Evolutionary conservation across 495 filamentous ascomycete species (phyloP).

Genomic region (Aspergillus coremiiformis): DNA sequence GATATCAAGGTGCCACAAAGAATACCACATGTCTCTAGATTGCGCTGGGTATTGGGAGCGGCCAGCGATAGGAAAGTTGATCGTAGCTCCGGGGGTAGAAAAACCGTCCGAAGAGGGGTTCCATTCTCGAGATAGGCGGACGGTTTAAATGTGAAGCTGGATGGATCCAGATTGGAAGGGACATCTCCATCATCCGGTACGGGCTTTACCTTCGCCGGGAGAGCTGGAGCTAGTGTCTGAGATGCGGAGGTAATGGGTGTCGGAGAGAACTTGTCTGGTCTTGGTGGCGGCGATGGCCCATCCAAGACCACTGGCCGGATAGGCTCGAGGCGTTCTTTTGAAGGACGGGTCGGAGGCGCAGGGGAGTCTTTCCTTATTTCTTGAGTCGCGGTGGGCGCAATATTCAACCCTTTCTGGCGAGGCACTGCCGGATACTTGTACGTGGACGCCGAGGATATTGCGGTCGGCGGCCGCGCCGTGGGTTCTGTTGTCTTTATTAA

Average conservation of each 20-base stretch:
- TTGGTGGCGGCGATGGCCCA: conserved; percentile 21
- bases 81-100: conserved; percentile 72
- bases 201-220: conserved; percentile 25
- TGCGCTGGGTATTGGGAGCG: conserved; percentile 62
- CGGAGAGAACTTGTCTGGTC: conserved; percentile 25
- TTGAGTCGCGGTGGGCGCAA: conserved; percentile 5
- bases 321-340: conserved; percentile 34
- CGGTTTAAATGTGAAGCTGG: conserved; percentile 72
- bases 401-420: conserved; percentile 31
- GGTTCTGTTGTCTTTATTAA: conserved; percentile 8
- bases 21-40: conserved; percentile 91
- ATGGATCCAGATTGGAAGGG: conserved; percentile 35
- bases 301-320: conserved; percentile 17
- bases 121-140: conserved; percentile 85
- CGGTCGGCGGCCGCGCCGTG: conserved; percentile 7
- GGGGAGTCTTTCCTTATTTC: conserved; percentile 22
- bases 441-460: conserved; percentile 12
- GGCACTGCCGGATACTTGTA: conserved; percentile 52
- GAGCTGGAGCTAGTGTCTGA: conserved; percentile 11
- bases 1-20: conserved; percentile 85
- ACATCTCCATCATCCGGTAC: conserved; percentile 9
- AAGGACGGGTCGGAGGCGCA: conserved; percentile 41
- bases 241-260: background rate
- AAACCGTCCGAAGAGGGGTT: conserved; percentile 74
- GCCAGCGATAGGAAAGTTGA: conserved; percentile 63